These are phyloP conservation scores for Anisodus acutangulus DNA, from an alignment of 257 asterid species.

Conservation along the genomic window DNA sequence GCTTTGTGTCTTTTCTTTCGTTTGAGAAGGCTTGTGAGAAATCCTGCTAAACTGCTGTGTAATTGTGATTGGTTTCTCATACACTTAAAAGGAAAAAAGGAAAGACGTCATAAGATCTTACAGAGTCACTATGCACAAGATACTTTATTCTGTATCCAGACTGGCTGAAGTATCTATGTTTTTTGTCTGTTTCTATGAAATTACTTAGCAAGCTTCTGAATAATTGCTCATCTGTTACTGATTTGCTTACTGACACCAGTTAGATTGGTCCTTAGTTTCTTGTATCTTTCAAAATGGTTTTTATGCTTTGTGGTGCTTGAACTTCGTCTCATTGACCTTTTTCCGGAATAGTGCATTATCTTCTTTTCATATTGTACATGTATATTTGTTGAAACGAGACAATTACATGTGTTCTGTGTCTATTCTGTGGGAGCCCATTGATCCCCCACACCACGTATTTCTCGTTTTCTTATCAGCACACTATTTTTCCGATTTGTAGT, in stretches of 20 bases:
- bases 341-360: constrained; percentile 6
- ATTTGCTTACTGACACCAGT: neutral
- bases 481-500: constrained; percentile 50
- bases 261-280: neutral
- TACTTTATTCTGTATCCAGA: neutral
- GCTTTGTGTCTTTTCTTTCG: neutral
- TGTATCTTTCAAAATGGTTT: neutral
- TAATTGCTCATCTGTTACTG: constrained; percentile 3
- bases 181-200: neutral
- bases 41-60: neutral
- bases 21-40: neutral
- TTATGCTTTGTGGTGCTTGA: constrained; percentile 11
- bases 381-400: neutral
- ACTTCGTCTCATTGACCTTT: neutral
- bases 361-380: constrained; percentile 5
- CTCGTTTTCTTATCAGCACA: neutral
- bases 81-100: neutral
- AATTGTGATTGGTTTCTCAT: constrained; percentile 5
- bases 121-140: neutral
- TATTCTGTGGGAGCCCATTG: constrained; percentile 3
- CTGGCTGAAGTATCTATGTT: neutral
- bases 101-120: neutral
- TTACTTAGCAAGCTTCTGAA: constrained; percentile 19
- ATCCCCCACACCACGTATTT: neutral
- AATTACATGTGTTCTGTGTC: neutral